Base-by-base conservation (phyloP, 768 basidiomycete genomes). In the Podaxis mareebaensis region DNA sequence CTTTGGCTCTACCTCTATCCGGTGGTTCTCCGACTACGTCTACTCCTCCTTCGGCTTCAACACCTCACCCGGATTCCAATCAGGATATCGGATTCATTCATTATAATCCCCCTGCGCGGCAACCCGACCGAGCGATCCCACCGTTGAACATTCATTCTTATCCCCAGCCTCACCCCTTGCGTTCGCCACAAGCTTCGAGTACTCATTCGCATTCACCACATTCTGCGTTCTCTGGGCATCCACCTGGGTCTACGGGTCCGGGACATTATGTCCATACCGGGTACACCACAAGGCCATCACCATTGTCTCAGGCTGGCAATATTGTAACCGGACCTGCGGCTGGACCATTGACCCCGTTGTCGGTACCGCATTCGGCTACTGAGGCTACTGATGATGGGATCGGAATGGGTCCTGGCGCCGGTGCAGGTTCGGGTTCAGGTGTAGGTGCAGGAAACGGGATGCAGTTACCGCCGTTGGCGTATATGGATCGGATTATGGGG, bases 271-370 rank as follows among this genome's bases (percentile, higher is more conserved):
- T 63, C 24, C 55, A 63, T 40, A 51, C 54, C 2, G 60, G 52
- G 15, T 57, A 63, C 4, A 51, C 61, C 8, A 40, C 61, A 49
- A 36, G 61, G 36, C 61, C 61, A 24, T 63, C 61, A 28, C 61
- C 61, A n/a, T 40, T 63, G 22, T 63, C 61, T 15, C 61, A 63
- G 39, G 55, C 53, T 38, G 38, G 55, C 11, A 63, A 63, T 20
- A 63, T 63, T 30, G 61, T 63, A 28, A 63, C 61, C 6, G 61
- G 61, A 26, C 61, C 54, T 39, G 61, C 54, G 26, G 54, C 55
- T 26, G 61, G 61, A 24, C 61, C 54, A 33, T 49, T 63, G 38
- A 63, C 61, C 13, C 61, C 61, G 12, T 49, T 62, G 30, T 62
- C 61, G 26, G 61, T 38, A 3, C 61, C 54, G 20, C 61, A 36